These are phyloP conservation scores for Myrica gale DNA, from an alignment of 306 rosid genomes.

Conservation along the genomic window DNA sequence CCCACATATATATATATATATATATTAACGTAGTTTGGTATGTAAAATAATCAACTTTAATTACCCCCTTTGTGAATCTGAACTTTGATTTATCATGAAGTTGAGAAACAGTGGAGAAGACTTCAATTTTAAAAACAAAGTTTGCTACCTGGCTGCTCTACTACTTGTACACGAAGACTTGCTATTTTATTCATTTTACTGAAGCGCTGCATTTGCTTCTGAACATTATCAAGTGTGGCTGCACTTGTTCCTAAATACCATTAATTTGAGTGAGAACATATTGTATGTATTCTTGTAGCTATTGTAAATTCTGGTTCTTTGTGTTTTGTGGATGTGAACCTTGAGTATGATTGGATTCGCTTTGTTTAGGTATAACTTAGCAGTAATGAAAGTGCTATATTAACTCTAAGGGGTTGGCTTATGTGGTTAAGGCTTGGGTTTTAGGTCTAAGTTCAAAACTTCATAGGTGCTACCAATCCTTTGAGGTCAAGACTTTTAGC, in stretches of 20 bases:
- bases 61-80: background rate
- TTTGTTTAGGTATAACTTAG: too few species aligned
- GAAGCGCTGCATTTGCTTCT: background rate
- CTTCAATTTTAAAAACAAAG: background rate
- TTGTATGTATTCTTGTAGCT: background rate
- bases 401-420: too few species aligned
- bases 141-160: background rate
- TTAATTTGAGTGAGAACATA: too few species aligned
- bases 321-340: background rate
- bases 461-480: too few species aligned
- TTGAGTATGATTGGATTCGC: background rate
- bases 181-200: background rate
- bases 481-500: too few species aligned
- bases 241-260: background rate
- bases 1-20: too few species aligned
- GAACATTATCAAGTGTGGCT: background rate
- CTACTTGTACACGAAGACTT: background rate
- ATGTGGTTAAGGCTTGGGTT: too few species aligned
- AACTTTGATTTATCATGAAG: background rate
- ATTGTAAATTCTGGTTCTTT: background rate
- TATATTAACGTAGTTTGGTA: background rate
- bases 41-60: background rate
- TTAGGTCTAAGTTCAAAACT: too few species aligned
- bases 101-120: background rate
- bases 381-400: too few species aligned